phyloP scores from a whole-genome alignment of 306 rosid genomes.

The Dalbergia cochinchinensis region DNA sequence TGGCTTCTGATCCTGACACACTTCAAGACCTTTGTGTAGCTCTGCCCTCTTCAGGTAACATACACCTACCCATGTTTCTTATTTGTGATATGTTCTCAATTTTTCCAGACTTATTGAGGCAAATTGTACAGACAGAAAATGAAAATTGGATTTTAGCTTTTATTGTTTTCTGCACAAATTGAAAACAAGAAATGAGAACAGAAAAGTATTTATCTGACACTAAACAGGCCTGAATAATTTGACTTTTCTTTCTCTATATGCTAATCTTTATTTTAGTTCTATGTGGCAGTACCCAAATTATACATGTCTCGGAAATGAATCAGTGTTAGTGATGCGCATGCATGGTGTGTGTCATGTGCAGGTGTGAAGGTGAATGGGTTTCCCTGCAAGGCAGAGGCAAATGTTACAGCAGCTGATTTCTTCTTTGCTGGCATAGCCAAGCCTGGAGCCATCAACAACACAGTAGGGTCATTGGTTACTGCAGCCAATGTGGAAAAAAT shows the following conservation, averaged over 20 bases:
- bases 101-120: no score
- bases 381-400: conserved; percentile 60
- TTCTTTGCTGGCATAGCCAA: conserved; percentile 57
- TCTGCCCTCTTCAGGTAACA: conserved; percentile 60
- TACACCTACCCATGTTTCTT: neutral
- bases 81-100: neutral
- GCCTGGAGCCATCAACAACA: conserved; percentile 55
- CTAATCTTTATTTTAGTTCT: no score
- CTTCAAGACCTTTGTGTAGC: conserved; percentile 72
- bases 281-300: no score
- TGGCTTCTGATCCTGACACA: conserved; percentile 60
- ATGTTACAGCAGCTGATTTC: conserved; percentile 61
- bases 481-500: conserved; percentile 61
- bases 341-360: conserved; percentile 9
- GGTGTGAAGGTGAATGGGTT: conserved; percentile 66
- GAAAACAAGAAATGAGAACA: no score
- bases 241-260: no score
- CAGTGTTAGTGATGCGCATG: neutral
- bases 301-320: no score
- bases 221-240: no score
- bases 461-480: conserved; percentile 58
- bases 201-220: no score
- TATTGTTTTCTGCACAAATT: no score
- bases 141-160: no score
- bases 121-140: no score